Conservation (phyloP, 345 rosid species). For the Syzygium grande region DNA sequence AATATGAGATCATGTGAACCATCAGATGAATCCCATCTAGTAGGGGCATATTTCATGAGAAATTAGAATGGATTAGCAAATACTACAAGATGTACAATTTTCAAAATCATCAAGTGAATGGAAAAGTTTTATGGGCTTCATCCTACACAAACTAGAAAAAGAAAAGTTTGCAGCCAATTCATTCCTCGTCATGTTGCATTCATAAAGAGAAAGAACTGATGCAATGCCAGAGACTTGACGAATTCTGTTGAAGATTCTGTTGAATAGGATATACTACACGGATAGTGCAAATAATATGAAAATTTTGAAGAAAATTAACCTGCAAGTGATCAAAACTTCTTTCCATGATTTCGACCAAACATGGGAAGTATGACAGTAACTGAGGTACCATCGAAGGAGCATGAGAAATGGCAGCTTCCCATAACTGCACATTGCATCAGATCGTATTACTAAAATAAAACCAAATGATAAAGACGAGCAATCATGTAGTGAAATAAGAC, state of each 20-base stretch:
- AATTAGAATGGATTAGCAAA: not conserved
- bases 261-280: not conserved
- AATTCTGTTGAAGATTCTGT: not conserved
- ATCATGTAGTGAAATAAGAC: slow-evolving; percentile 1
- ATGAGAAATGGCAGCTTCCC: slow-evolving; percentile 89
- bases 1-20: not conserved
- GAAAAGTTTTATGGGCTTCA: not conserved
- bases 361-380: slow-evolving; percentile 65
- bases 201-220: not conserved
- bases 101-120: not conserved
- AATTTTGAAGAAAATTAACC: slow-evolving; percentile 27
- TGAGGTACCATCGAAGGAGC: slow-evolving; percentile 93
- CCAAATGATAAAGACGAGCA: not conserved
- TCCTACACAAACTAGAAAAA: not conserved
- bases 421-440: slow-evolving; percentile 54
- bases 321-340: slow-evolving; percentile 91
- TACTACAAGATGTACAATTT: not conserved
- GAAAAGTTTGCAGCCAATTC: not conserved
- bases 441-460: slow-evolving; percentile 4
- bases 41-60: not conserved
- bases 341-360: slow-evolving; percentile 72
- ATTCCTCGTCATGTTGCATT: not conserved
- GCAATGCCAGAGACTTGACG: not conserved
- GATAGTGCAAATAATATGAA: not conserved
- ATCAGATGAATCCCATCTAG: not conserved